Evolutionary conservation across 2,329 filamentous ascomycete genomes (phyloP).

Genomic region (Colletotrichum siamense): DNA sequence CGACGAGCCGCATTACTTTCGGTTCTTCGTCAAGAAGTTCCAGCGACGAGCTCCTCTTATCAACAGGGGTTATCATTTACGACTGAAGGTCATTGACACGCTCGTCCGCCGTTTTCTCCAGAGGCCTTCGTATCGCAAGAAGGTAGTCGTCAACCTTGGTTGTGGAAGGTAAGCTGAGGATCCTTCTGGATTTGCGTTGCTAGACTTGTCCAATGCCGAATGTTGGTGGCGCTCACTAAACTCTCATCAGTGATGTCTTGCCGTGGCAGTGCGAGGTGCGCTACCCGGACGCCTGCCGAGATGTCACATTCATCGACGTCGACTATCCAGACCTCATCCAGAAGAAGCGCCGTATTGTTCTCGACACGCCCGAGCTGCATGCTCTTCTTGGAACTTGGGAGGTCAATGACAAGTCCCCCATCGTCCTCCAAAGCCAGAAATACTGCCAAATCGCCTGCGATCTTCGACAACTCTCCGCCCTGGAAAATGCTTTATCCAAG

Average conservation of each 20-base stretch:
- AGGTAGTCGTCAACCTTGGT: slow-evolving; percentile 83
- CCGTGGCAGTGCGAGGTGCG: slow-evolving; percentile 82
- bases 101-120: slow-evolving; percentile 77
- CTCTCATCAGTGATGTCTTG: slow-evolving; percentile 71
- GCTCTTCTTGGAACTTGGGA: slow-evolving; percentile 64
- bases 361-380: slow-evolving; percentile 64
- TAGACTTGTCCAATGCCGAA: not conserved
- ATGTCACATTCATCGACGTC: slow-evolving; percentile 79
- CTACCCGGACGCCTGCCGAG: slow-evolving; percentile 62
- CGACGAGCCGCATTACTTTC: slow-evolving; percentile 81
- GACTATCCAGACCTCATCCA: slow-evolving; percentile 83
- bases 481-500: slow-evolving; percentile 64
- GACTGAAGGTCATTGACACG: slow-evolving; percentile 82
- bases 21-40: slow-evolving; percentile 85
- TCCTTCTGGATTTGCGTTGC: not conserved
- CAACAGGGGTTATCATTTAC: slow-evolving; percentile 87
- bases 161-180: slow-evolving; percentile 79
- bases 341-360: slow-evolving; percentile 74
- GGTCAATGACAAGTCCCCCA: slow-evolving; percentile 49
- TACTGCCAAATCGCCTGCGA: slow-evolving; percentile 87
- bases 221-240: slow-evolving; percentile 9
- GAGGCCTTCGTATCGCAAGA: slow-evolving; percentile 57
- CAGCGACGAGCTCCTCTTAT: slow-evolving; percentile 86
- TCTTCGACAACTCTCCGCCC: slow-evolving; percentile 67
- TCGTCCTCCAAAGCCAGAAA: slow-evolving; percentile 69